Base-by-base conservation (phyloP, 2,329 filamentous ascomycete species). In the Gnomoniopsis sp. region DNA sequence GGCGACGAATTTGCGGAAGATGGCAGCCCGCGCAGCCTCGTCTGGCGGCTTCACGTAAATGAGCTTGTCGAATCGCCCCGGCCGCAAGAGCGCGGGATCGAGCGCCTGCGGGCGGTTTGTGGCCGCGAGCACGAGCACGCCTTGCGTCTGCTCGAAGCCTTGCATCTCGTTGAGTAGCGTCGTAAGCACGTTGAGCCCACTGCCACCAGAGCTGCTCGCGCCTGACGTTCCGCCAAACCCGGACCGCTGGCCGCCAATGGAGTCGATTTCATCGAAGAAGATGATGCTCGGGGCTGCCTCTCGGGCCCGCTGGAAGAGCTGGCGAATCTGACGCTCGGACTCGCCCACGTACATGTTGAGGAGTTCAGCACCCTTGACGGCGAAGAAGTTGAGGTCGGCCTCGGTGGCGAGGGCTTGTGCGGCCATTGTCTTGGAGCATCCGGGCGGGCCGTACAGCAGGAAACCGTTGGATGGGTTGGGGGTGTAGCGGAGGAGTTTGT, bases 321-420 rank as follows among this genome's bases (percentile, higher is more conserved):
- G 89, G 41, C 93, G 86, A 46, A 97, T 83, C 8, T 89, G 88
- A 12, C 91, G 86, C 75, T 98, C 93, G 2, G 92, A 93, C 72
- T 98, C 93, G 62, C 93, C 93, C 19, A 98, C 93, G 73, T 97
- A 98, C 90, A 96, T 96, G 75, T 92, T 96, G 61, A 96, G 86
- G 14, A 97, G 83, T 73, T 97, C 93, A 38, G 91, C 91, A 26
- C 92, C 93, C 75, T 97, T 96, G 64, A 98, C 90, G 10, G 92
- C 89, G 69, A 97, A 88, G 78, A 97, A 97, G 72, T 97, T 97
- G 74, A 96, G 88, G 3, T 89, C 89, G 33, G 90, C 91, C 71
- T 96, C 92, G 7, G 91, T 96, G 17, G 93, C 93, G 65, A 96
- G 85, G 30, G 93, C 93, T 71, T 96, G 92, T 0, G 93, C 93